These are phyloP conservation scores for Meripilus lineatus DNA, from an alignment of 1,284 basidiomycete species.

Conservation along the genomic window DNA sequence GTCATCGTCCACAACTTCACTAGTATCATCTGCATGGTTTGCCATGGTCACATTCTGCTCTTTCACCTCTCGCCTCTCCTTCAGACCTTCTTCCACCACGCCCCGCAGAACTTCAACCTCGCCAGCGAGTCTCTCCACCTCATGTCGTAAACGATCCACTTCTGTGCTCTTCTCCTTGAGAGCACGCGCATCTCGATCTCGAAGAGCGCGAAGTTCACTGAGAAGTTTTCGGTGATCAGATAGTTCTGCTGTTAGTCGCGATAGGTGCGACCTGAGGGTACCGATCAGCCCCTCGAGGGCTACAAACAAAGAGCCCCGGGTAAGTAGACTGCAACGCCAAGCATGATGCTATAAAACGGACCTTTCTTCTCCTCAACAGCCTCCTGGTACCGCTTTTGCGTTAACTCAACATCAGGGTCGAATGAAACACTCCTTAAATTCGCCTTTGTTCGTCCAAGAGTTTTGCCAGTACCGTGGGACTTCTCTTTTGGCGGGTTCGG, in stretches of 20 bases:
- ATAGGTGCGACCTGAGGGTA: constrained; percentile 67
- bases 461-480: constrained; percentile 8
- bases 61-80: constrained; percentile 50
- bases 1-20: constrained; percentile 16
- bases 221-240: constrained; percentile 65
- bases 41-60: constrained; percentile 17
- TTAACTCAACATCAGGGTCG: constrained; percentile 20
- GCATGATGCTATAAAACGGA: constrained; percentile 33
- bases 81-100: constrained; percentile 79
- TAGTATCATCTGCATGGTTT: constrained; percentile 4
- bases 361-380: constrained; percentile 84
- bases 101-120: constrained; percentile 81
- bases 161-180: constrained; percentile 60
- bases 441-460: too few species aligned
- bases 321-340: too few species aligned
- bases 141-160: constrained; percentile 53
- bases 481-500: constrained; percentile 25
- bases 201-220: constrained; percentile 57
- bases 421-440: too few species aligned
- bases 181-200: constrained; percentile 57
- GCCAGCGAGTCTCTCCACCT: constrained; percentile 71
- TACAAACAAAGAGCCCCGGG: too few species aligned
- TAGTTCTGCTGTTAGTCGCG: constrained; percentile 73
- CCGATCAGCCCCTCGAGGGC: constrained; percentile 75
- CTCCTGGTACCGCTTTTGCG: constrained; percentile 50